phyloP scores from a whole-genome alignment of 2,329 filamentous ascomycete species.

The Aureobasidium sp. region DNA sequence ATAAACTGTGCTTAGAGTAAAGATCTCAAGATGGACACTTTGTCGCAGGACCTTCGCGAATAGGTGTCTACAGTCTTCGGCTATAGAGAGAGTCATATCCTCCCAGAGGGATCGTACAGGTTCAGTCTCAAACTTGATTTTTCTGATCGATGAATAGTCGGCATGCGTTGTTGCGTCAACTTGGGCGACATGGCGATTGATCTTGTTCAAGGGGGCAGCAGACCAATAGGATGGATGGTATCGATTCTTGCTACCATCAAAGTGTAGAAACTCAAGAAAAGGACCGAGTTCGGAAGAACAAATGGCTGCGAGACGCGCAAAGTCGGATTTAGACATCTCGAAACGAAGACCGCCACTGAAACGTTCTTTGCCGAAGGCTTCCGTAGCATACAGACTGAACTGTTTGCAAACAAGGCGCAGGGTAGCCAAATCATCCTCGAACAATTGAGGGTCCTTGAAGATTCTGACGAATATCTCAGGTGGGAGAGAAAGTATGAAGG shows the following conservation, averaged over 20 bases:
- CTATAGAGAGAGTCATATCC: too few relatives aligned
- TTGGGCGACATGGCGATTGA: not conserved
- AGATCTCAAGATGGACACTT: not conserved
- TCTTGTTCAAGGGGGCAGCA: too few relatives aligned
- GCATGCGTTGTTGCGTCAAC: not conserved
- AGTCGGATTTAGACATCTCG: not conserved
- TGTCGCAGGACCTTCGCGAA: not conserved
- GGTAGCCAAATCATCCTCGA: not conserved
- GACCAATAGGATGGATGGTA: too few relatives aligned
- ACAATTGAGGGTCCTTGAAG: not conserved
- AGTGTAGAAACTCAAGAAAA: not conserved
- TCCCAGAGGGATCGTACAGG: too few relatives aligned
- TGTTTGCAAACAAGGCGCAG: not conserved
- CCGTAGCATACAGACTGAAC: not conserved
- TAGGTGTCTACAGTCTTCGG: too few relatives aligned
- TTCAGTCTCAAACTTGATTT: not conserved
- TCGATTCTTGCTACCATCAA: not conserved
- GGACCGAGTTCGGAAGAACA: not conserved
- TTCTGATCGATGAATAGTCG: not conserved
- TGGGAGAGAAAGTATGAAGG: not conserved
- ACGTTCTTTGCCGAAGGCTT: not conserved
- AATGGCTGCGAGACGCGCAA: not conserved
- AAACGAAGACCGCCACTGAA: not conserved
- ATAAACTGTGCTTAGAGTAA: not conserved
- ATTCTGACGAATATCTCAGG: not conserved